These are phyloP conservation scores for Senna tora DNA, from an alignment of 306 rosid species.

Conservation along the genomic window DNA sequence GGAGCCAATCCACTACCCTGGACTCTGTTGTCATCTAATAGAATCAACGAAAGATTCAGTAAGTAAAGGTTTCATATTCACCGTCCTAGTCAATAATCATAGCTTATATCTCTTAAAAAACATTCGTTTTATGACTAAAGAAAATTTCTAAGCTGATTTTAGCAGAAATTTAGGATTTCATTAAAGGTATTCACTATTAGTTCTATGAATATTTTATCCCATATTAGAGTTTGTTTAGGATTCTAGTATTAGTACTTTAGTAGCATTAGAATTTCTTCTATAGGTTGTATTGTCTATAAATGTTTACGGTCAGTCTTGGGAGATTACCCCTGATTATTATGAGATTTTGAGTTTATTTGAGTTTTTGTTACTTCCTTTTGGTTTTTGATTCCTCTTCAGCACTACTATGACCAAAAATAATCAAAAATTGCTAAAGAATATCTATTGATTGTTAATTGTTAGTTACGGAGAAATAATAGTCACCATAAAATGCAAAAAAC, in stretches of 20 bases:
- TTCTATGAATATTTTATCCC: neutral
- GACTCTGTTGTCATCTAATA: conserved; percentile 69
- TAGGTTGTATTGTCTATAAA: neutral
- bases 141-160: conserved; percentile 4
- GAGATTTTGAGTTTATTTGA: neutral
- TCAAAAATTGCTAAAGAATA: too few species aligned
- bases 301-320: neutral
- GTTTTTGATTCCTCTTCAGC: neutral
- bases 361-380: neutral
- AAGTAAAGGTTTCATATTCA: conserved; percentile 28
- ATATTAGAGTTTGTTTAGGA: neutral
- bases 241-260: neutral
- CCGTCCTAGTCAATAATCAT: neutral
- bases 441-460: too few species aligned
- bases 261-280: neutral
- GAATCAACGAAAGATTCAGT: conserved; percentile 42
- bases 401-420: neutral
- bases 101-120: conserved; percentile 16
- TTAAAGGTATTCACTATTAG: neutral
- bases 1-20: conserved; percentile 93
- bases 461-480: conserved; percentile 6
- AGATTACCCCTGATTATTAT: neutral
- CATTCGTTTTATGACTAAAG: neutral
- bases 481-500: conserved; percentile 30
- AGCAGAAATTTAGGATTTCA: conserved; percentile 6